These are phyloP conservation scores for Claviceps humidiphila DNA, from an alignment of 2,329 filamentous ascomycete genomes.

Conservation along the genomic window DNA sequence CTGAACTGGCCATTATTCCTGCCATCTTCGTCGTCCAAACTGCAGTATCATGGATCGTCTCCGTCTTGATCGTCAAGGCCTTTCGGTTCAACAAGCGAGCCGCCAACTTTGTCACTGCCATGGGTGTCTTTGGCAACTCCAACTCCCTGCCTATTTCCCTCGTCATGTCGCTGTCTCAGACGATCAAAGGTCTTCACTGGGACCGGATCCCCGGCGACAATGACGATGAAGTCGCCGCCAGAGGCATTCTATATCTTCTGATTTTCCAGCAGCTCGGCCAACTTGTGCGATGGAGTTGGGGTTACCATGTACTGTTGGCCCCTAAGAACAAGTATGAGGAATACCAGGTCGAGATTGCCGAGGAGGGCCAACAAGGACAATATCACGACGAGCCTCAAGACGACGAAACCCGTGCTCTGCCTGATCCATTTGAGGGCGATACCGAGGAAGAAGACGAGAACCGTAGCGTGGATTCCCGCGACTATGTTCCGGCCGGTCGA, in stretches of 20 bases:
- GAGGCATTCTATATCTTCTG: constrained; percentile 87
- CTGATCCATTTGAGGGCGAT: constrained; percentile 23
- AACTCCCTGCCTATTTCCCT: constrained; percentile 96
- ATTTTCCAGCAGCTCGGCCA: constrained; percentile 98
- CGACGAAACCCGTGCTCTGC: constrained; percentile 31
- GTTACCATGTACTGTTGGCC: constrained; percentile 86
- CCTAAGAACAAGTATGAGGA: constrained; percentile 62
- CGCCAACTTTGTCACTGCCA: constrained; percentile 88
- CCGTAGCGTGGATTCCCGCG: constrained; percentile 29
- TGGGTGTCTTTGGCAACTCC: constrained; percentile 96
- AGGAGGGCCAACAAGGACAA: constrained; percentile 44
- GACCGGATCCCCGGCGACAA: constrained; percentile 82
- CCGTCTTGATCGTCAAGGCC: constrained; percentile 54
- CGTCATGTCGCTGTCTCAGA: constrained; percentile 86
- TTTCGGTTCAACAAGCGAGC: constrained; percentile 77
- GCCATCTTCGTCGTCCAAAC: constrained; percentile 86
- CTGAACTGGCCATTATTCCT: constrained; percentile 88
- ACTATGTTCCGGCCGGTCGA: constrained; percentile 41
- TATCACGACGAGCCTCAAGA: constrained; percentile 30
- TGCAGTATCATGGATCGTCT: constrained; percentile 68
- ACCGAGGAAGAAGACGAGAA: constrained; percentile 25
- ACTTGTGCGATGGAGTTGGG: constrained; percentile 94
- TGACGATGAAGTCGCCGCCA: constrained; percentile 84
- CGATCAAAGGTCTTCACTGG: constrained; percentile 86
- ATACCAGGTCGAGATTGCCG: constrained; percentile 40